Conservation (phyloP, 1,284 basidiomycete genomes). For the Coniophora puteana region DNA sequence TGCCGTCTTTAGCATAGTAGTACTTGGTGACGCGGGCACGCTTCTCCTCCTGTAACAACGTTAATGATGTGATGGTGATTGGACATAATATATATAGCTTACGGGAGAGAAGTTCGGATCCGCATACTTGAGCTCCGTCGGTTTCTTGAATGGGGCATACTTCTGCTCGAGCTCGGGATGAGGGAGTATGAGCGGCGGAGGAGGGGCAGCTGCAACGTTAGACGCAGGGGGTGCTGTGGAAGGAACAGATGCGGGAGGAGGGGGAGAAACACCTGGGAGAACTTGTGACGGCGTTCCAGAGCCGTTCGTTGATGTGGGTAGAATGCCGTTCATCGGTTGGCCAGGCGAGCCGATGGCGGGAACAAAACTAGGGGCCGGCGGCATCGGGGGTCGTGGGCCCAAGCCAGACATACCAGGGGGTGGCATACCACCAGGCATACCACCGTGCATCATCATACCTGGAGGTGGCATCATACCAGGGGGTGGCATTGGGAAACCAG, state of each 20-base stretch:
- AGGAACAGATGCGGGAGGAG: conserved; percentile 25
- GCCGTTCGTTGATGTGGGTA: too few relatives aligned
- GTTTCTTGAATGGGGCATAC: conserved; percentile 73
- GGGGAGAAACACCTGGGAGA: conserved; percentile 31
- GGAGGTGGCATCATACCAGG: conserved; percentile 33
- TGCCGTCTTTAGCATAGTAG: conserved; percentile 46
- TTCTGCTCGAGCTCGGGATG: conserved; percentile 57
- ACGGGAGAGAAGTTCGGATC: conserved; percentile 79
- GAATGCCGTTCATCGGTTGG: too few relatives aligned
- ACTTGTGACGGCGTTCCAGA: too few relatives aligned
- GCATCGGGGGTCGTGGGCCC: too few relatives aligned
- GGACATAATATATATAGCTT: conserved; percentile 23
- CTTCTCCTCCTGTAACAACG: conserved; percentile 64
- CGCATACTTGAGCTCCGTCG: conserved; percentile 69
- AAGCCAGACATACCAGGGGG: too few relatives aligned
- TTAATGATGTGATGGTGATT: conserved; percentile 1
- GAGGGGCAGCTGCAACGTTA: conserved; percentile 19
- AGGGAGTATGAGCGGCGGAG: conserved; percentile 47
- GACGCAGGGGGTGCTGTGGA: conserved; percentile 19
- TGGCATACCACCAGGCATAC: too few relatives aligned
- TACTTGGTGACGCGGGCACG: conserved; percentile 76
- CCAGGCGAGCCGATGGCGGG: too few relatives aligned
- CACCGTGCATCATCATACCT: conserved; percentile 26
- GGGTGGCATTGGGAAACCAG: conserved; percentile 38
- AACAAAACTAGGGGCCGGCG: too few relatives aligned